Conservation (phyloP, 352 stramenopile genomes). For the Pythium oligandrum region DNA sequence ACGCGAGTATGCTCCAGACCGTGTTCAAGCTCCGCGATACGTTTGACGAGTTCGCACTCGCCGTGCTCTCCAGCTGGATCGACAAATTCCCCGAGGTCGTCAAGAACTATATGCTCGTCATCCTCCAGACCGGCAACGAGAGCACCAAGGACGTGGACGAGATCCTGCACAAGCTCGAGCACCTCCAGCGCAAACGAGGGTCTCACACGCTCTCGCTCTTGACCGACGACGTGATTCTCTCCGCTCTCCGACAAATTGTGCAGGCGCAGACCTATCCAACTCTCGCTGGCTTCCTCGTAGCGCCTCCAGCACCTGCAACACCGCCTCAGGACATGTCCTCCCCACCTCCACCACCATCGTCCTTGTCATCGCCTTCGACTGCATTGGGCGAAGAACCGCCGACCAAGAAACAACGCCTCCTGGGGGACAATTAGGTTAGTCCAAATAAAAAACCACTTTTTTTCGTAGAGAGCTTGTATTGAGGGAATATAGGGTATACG, state of each 20-base stretch:
- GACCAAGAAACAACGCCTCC: constrained; percentile 52
- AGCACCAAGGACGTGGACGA: constrained; percentile 43
- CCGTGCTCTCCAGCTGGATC: constrained; percentile 66
- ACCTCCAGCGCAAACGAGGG: constrained; percentile 37
- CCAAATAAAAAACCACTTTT: not conserved
- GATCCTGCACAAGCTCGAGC: constrained; percentile 59
- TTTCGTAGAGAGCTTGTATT: not conserved
- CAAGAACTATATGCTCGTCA: constrained; percentile 45
- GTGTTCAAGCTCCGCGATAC: constrained; percentile 63
- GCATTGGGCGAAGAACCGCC: constrained; percentile 30
- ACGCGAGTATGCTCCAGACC: constrained; percentile 62
- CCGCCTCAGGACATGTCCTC: not conserved
- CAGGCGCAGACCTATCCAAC: constrained; percentile 13
- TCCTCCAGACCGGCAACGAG: constrained; percentile 32
- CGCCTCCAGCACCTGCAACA: constrained; percentile 7
- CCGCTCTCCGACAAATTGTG: constrained; percentile 34
- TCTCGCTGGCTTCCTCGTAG: constrained; percentile 17
- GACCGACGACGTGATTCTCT: constrained; percentile 36
- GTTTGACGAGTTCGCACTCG: constrained; percentile 64
- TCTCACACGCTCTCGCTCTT: constrained; percentile 29
- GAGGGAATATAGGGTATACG: too few species aligned
- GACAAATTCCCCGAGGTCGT: constrained; percentile 60
- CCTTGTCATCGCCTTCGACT: constrained; percentile 10
- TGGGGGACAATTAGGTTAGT: constrained; percentile 16
- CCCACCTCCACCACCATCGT: constrained; percentile 10